These are phyloP conservation scores for Ophiocordyceps camponoti-floridani DNA, from an alignment of 2,329 filamentous ascomycete species.

Conservation along the genomic window DNA sequence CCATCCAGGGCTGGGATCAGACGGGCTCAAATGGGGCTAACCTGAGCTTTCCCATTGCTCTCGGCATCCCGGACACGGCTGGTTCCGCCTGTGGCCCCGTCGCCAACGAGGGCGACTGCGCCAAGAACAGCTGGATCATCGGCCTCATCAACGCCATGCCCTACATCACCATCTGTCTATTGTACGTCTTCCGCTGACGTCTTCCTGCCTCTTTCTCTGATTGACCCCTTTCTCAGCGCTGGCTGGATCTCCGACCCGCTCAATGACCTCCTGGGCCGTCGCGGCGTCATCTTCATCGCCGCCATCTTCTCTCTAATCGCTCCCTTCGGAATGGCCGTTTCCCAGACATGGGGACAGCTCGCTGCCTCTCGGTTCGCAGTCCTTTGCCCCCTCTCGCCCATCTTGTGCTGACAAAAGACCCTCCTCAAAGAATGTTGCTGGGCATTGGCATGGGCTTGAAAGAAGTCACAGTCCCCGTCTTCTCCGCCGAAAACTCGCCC, in stretches of 20 bases:
- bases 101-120: constrained; percentile 17
- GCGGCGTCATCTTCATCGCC: constrained; percentile 45
- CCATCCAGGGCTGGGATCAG: constrained; percentile 29
- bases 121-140: constrained; percentile 38
- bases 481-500: constrained; percentile 32
- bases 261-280: constrained; percentile 39
- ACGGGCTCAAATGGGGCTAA: constrained; percentile 30
- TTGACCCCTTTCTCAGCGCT: constrained; percentile 15
- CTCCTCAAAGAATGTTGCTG: constrained; percentile 20
- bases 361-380: constrained; percentile 29
- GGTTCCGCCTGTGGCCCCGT: constrained; percentile 13
- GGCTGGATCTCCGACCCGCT: constrained; percentile 45
- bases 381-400: not conserved
- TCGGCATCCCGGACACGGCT: constrained; percentile 21
- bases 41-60: constrained; percentile 22
- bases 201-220: not conserved
- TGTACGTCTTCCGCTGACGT: constrained; percentile 15
- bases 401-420: not conserved
- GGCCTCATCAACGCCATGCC: constrained; percentile 38
- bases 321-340: constrained; percentile 40
- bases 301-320: constrained; percentile 43
- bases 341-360: constrained; percentile 40
- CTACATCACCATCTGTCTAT: constrained; percentile 20
- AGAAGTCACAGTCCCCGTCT: constrained; percentile 30
- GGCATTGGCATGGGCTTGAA: constrained; percentile 43